Base-by-base conservation (phyloP, 2,329 filamentous ascomycete genomes). In the Pseudogymnoascus sp. region DNA sequence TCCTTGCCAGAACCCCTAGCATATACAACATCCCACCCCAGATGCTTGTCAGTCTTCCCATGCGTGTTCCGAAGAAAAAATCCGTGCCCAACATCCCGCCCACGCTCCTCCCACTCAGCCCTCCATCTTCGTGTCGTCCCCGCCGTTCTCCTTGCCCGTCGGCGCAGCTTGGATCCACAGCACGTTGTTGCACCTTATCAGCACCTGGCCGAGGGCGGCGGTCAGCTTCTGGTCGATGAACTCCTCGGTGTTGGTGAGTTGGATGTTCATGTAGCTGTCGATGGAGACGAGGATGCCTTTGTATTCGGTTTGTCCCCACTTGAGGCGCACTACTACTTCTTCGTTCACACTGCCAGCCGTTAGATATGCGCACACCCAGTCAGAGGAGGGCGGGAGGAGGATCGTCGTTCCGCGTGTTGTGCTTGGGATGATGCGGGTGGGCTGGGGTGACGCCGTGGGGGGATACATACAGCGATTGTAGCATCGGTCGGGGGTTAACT, bases 231-330 rank as follows among this genome's bases (percentile, higher is more conserved):
- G 88, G 74, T 92, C 86, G 73, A 96, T 90, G 77, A 88, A 97
- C 77, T 99, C 94, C 78, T 96, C 90, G 61, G 93, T 92, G 71
- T 89, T 88, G 68, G 87, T 86, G 67, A 99, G 84, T 79, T 97
- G 92, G 67, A 99, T 87, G 80, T 99, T 99, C 93, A 99, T 97
- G 81, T 99, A 99, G 74, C 90, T 92, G 79, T 99, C 94, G 73
- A 96, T 90, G 71, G 89, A 93, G 73, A 96, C 90, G 66, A 99
- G 85, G 68, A 85, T 85, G 75, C 94, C 94, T 76, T 93, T 95
- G 84, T 99, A 99, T 77, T 99, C 94, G 65, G 91, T 94, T 77
- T 97, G 88, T 70, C 91, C 92, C 94, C 94, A 99, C 84, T 99
- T 99, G 68, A 99, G 84, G 71, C 92, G 91, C 67, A 99, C 89